Evolutionary conservation across 345 rosid genomes (phyloP), one percentile per base, ranked within the genome.

Genomic region (Heritiera littoralis): DNA sequence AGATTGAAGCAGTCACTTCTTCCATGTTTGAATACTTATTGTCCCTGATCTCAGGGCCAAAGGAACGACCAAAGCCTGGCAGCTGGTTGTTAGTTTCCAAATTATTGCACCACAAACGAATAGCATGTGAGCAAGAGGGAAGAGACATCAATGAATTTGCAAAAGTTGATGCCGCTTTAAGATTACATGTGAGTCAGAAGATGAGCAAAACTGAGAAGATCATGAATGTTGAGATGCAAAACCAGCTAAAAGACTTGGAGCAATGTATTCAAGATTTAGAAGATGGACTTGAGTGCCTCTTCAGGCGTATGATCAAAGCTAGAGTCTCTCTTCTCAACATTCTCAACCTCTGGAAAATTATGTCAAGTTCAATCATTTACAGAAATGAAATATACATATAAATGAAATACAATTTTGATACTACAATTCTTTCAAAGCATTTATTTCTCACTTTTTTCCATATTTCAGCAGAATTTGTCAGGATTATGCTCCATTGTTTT

Each of bases 191-290:
- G 2, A 69, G 48, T 28, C 15, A 10, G 38, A 23, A 61, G 40
- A 59, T 59, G 14, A 20, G 64, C 60, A 85, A 78, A n/a, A 18
- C 66, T 6, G 69, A 52, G 38, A 32, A 77, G 43, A 58, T 58
- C 51, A 58, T 58, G 48, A 18, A 46, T 5, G 0, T 10, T 8
- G 58, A 48, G n/a, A 23, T 80, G 8, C 85, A 84, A 63, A 65
- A 4, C 15, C 59, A 63, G 14, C 49, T 78, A 40, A 48, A 80
- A 66, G 51, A 79, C 20, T 41, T 80, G 15, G 87, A 83, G 64
- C 49, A 64, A n/a, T 76, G 76, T 74, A 65, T 83, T 79, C 87
- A 82, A 71, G 83, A 83, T 69, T 81, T 85, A 10, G 86, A 84
- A 74, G 79, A 77, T 11, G 87, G 85, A 55, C 63, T 80, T 2